phyloP scores from a whole-genome alignment of 371 early-diverging fungal species.

The Zychaea mexicana region DNA sequence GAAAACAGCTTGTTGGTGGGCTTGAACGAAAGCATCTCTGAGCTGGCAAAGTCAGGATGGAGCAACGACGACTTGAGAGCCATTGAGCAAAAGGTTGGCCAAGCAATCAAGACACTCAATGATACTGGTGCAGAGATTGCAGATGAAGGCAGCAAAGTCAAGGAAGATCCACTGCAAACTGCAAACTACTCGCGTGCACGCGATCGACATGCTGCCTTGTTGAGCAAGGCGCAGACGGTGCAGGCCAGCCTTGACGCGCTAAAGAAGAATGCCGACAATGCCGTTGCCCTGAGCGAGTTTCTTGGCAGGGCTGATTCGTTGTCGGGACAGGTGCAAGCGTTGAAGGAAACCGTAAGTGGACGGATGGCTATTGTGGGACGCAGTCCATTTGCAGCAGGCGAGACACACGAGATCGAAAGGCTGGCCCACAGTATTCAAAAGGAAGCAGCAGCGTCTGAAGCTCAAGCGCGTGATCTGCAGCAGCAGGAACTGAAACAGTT shows the following conservation, averaged over 20 bases:
- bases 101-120: slow-evolving; percentile 24
- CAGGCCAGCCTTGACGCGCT: slow-evolving; percentile 23
- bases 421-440: slow-evolving; percentile 17
- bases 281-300: slow-evolving; percentile 32
- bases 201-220: slow-evolving; percentile 28
- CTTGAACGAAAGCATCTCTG: slow-evolving; percentile 31
- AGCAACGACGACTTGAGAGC: slow-evolving; percentile 15
- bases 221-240: slow-evolving; percentile 21
- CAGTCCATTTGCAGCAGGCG: slow-evolving; percentile 24
- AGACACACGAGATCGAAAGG: slow-evolving; percentile 20
- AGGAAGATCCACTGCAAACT: slow-evolving; percentile 43
- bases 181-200: slow-evolving; percentile 50
- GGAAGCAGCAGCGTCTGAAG: slow-evolving; percentile 20
- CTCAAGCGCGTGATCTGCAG: slow-evolving; percentile 11
- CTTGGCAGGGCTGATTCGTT: slow-evolving; percentile 28
- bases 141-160: slow-evolving; percentile 13
- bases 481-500: slow-evolving; percentile 22
- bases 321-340: slow-evolving; percentile 21
- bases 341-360: slow-evolving; percentile 27
- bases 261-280: slow-evolving; percentile 31
- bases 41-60: slow-evolving; percentile 27
- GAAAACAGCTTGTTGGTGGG: slow-evolving; percentile 24
- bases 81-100: slow-evolving; percentile 22
- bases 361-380: slow-evolving; percentile 28
- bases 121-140: slow-evolving; percentile 25